Percentiles rank a stretch among this genome's conserved stretches.
These are phyloP conservation scores for Beta vulgaris DNA, from an alignment of 148 eudicot species.

Conservation along the genomic window DNA sequence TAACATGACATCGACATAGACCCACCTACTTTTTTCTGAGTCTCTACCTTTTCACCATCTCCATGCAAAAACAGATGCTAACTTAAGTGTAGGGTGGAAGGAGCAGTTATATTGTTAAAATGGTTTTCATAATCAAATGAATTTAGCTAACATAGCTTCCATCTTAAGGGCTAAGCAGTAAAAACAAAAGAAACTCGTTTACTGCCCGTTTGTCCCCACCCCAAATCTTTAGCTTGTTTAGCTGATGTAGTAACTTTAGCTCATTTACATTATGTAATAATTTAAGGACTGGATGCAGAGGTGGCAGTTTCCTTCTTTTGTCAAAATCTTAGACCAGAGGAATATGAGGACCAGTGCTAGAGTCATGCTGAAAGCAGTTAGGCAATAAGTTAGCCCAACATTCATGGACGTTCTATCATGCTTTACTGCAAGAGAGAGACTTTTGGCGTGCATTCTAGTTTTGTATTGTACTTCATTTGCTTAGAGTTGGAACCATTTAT, in stretches of 20 bases:
- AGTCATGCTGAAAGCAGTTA: background rate
- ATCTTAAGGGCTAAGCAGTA: background rate
- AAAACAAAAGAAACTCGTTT: background rate
- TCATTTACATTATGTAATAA: background rate
- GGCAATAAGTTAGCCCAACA: background rate
- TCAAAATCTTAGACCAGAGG: background rate
- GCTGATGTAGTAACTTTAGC: background rate
- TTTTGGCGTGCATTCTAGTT: no score
- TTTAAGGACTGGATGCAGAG: background rate
- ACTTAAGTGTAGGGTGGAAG: no score
- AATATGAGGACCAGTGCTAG: background rate
- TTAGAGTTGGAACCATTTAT: background rate
- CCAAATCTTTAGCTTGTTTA: background rate
- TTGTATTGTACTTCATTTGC: no score
- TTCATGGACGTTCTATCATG: background rate
- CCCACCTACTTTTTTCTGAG: no score
- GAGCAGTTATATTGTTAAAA: no score
- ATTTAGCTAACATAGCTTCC: background rate
- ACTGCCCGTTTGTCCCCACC: background rate
- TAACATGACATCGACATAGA: no score
- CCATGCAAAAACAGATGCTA: no score
- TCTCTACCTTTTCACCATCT: no score
- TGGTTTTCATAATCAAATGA: background rate
- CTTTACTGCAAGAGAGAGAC: background rate
- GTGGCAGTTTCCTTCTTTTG: background rate